Evolutionary conservation across 1,284 basidiomycete species (phyloP).

Genomic region (Marasmius oreades): DNA sequence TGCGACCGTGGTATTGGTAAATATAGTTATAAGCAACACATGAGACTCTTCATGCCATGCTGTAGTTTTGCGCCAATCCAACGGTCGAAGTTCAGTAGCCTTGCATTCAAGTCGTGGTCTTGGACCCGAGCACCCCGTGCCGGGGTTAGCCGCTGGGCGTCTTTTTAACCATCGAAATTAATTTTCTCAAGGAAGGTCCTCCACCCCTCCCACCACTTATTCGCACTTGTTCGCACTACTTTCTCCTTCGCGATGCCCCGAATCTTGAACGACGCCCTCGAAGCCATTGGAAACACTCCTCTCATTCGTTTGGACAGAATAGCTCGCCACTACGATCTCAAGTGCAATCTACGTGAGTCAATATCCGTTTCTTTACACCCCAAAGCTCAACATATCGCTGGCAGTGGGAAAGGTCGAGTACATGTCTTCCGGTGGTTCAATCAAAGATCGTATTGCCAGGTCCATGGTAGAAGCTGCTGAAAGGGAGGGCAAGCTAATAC

Average conservation of each 20-base stretch:
- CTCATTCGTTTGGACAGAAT: conserved; percentile 85
- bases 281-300: conserved; percentile 88
- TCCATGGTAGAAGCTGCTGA: conserved; percentile 97
- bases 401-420: conserved; percentile 90
- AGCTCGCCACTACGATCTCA: conserved; percentile 69
- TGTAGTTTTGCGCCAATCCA: no score
- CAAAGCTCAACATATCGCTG: conserved; percentile 6
- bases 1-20: no score
- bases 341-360: conserved; percentile 86
- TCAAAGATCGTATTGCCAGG: conserved; percentile 96
- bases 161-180: no score
- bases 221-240: not conserved
- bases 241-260: conserved; percentile 20
- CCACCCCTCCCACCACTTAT: not conserved
- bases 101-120: no score
- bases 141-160: no score
- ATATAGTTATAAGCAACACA: no score
- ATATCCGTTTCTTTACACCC: not conserved
- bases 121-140: no score
- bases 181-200: no score
- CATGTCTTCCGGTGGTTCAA: conserved; percentile 88
- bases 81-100: no score
- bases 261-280: conserved; percentile 76
- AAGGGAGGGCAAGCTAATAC: conserved; percentile 79
- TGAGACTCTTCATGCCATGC: no score